Conservation (phyloP, 768 basidiomycete species). For the Termitomyces sp. region DNA sequence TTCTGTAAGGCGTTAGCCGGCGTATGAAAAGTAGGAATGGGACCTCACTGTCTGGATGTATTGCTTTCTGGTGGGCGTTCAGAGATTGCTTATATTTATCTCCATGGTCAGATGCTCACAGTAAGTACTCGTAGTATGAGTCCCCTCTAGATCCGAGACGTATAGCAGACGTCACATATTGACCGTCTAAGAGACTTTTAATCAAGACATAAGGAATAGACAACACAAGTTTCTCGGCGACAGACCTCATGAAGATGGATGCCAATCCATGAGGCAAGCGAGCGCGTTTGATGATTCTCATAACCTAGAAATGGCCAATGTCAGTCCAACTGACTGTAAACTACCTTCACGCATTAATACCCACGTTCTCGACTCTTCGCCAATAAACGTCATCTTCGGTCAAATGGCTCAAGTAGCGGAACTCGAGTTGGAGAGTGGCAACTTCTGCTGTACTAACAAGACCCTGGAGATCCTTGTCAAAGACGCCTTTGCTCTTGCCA, state of each 20-base stretch:
- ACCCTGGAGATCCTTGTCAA: constrained; percentile 52
- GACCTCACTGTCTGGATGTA: constrained; percentile 69
- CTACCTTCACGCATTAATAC: constrained; percentile 1
- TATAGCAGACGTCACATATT: constrained; percentile 60
- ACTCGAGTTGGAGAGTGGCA: constrained; percentile 86
- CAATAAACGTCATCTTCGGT: constrained; percentile 79
- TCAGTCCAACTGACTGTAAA: not conserved
- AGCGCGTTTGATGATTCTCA: constrained; percentile 62
- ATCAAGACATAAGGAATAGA: not conserved
- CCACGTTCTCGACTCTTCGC: constrained; percentile 70
- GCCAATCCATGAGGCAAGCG: constrained; percentile 68
- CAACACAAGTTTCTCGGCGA: not conserved
- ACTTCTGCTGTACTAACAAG: constrained; percentile 80
- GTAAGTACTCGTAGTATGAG: constrained; percentile 88
- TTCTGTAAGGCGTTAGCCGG: constrained; percentile 37
- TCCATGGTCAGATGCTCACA: constrained; percentile 37
- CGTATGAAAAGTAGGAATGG: not conserved
- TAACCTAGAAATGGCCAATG: constrained; percentile 30
- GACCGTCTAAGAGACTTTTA: constrained; percentile 33
- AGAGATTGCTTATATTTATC: not conserved
- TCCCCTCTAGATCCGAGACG: constrained; percentile 90
- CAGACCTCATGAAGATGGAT: constrained; percentile 79
- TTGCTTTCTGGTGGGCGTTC: constrained; percentile 49
- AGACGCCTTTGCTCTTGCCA: constrained; percentile 48
- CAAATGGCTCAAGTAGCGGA: constrained; percentile 78